Percentiles rank a stretch among this genome's conserved stretches.
These are phyloP conservation scores for Discostella stelligeroides DNA, from an alignment of 108 stramenopile species.

Conservation along the genomic window DNA sequence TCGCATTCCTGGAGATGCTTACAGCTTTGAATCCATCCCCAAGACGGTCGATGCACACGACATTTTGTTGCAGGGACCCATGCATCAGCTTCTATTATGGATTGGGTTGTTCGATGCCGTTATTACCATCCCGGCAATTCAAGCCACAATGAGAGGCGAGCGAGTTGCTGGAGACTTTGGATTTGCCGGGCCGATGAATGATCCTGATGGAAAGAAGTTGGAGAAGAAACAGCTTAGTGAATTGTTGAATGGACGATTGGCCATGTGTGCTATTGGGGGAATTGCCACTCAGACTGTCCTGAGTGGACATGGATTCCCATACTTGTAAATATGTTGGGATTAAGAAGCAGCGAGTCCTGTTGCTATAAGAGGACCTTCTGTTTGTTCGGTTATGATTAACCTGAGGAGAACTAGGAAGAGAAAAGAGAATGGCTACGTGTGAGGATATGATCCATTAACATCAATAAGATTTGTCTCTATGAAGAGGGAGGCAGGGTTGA, in stretches of 20 bases:
- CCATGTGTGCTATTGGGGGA: constrained; percentile 92
- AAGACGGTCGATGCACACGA: constrained; percentile 81
- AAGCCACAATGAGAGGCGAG: constrained; percentile 74
- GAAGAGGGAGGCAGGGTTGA: too few species aligned
- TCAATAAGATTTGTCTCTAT: too few species aligned
- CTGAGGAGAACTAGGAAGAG: too few species aligned
- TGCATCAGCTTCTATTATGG: constrained; percentile 78
- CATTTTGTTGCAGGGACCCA: constrained; percentile 65
- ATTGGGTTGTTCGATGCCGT: constrained; percentile 72
- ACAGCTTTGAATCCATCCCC: constrained; percentile 82
- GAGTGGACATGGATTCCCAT: constrained; percentile 92
- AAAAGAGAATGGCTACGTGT: too few species aligned
- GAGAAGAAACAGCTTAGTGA: constrained; percentile 59
- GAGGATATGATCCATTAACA: too few species aligned
- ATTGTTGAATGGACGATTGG: constrained; percentile 89
- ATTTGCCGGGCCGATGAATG: constrained; percentile 57
- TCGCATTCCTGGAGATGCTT: constrained; percentile 85
- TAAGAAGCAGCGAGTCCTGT: too few species aligned
- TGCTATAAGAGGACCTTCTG: too few species aligned
- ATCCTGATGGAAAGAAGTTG: constrained; percentile 27
- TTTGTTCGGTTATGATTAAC: too few species aligned
- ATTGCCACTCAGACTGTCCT: constrained; percentile 86
- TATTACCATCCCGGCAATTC: constrained; percentile 55
- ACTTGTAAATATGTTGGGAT: constrained; percentile 51
- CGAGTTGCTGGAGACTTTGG: constrained; percentile 83